These are phyloP conservation scores for Fusarium fujikuroi DNA, from an alignment of 2,329 filamentous ascomycete species.

Conservation along the genomic window DNA sequence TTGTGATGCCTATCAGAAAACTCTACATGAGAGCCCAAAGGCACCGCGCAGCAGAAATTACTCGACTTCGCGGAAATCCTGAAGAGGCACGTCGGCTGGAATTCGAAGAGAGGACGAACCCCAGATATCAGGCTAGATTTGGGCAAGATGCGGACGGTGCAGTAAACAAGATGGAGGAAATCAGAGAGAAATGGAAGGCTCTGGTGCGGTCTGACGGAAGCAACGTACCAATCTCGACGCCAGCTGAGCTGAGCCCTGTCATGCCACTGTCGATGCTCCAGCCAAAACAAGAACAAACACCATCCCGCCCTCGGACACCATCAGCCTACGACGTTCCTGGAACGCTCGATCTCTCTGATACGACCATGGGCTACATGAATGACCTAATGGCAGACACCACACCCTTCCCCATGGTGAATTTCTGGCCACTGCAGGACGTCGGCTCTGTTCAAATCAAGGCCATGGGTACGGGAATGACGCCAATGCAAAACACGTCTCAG, in stretches of 20 bases:
- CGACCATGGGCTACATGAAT: slow-evolving; percentile 46
- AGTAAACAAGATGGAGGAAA: slow-evolving; percentile 58
- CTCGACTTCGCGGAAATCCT: slow-evolving; percentile 59
- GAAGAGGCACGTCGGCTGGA: slow-evolving; percentile 62
- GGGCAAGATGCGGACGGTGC: slow-evolving; percentile 59
- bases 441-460: slow-evolving; percentile 36
- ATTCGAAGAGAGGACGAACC: slow-evolving; percentile 57
- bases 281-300: slow-evolving; percentile 16
- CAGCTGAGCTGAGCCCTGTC: slow-evolving; percentile 13
- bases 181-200: slow-evolving; percentile 61
- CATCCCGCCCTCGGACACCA: slow-evolving; percentile 35
- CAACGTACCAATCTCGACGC: slow-evolving; percentile 25
- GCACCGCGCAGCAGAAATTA: slow-evolving; percentile 63
- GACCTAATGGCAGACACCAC: slow-evolving; percentile 31
- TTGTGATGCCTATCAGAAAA: slow-evolving; percentile 65
- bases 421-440: slow-evolving; percentile 42
- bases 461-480: not conserved
- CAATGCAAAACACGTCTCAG: not conserved
- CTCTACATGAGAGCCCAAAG: slow-evolving; percentile 63
- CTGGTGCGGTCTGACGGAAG: slow-evolving; percentile 54
- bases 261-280: slow-evolving; percentile 30
- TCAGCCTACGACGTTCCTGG: slow-evolving; percentile 22
- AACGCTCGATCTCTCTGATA: slow-evolving; percentile 44
- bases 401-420: slow-evolving; percentile 26
- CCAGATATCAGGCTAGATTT: slow-evolving; percentile 57